Percentiles rank a stretch among this genome's conserved stretches.
These are phyloP conservation scores for Globisporangium apiculatum DNA, from an alignment of 352 stramenopile species.

Conservation along the genomic window DNA sequence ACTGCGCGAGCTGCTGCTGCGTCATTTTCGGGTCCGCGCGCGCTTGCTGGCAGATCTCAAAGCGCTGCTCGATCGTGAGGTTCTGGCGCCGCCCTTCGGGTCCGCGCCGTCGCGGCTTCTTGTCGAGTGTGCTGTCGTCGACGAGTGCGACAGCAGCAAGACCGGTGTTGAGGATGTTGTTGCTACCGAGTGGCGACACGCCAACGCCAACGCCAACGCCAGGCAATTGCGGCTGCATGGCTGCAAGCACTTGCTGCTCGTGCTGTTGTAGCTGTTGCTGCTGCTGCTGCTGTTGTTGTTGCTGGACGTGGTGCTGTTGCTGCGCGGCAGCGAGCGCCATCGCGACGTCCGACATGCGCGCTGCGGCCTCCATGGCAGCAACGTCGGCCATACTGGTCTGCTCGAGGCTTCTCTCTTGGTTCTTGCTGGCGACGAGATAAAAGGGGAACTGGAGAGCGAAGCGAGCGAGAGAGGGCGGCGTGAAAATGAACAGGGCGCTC, in stretches of 20 bases:
- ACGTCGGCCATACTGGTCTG: conserved; percentile 1
- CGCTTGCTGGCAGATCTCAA: conserved; percentile 66
- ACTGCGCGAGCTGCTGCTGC: conserved; percentile 68
- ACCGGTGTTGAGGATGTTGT: background rate
- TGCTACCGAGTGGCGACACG: background rate
- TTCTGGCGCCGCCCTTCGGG: conserved; percentile 21
- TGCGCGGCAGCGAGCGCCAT: background rate
- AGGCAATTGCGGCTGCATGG: background rate
- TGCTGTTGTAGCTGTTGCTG: background rate
- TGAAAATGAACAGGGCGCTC: background rate
- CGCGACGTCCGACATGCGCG: background rate
- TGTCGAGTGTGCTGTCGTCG: background rate
- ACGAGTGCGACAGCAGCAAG: background rate
- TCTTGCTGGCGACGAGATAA: background rate
- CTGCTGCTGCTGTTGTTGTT: background rate
- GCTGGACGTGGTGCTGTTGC: background rate
- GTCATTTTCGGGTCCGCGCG: conserved; percentile 64
- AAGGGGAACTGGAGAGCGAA: conserved; percentile 1
- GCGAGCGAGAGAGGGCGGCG: background rate
- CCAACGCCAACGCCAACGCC: too few relatives aligned
- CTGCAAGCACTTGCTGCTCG: background rate
- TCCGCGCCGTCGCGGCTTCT: background rate
- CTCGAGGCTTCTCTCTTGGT: background rate
- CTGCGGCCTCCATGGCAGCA: background rate
- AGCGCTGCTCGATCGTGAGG: conserved; percentile 81